Base-by-base conservation (phyloP, 257 asterid species). In the Rauvolfia tetraphylla region DNA sequence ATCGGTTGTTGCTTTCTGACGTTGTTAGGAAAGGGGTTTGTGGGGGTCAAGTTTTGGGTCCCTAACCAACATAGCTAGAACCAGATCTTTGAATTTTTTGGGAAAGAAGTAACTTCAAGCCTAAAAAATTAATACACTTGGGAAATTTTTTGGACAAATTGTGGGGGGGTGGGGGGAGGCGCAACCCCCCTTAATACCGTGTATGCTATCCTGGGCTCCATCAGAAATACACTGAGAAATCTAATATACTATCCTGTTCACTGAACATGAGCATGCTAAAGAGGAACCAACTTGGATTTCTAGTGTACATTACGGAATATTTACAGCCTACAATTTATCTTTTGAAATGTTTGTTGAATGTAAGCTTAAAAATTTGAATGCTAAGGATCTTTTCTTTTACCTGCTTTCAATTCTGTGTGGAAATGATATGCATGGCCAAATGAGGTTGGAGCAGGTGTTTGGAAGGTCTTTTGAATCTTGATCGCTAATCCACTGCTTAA, bases 401-500 rank as follows among this genome's bases (percentile, higher is more conserved):
- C 51, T 67, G 71, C 31, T 66, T 33, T 10, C 17, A 18, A 20
- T 66, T 66, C 48, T 66, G 36, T 66, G 41, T 38, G 46, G 23
- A 31, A 31, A 61, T 61, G 39, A 6, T 9, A 36, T 66, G 51
- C 49, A 36, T 38, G 51, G 51, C 51, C 49, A 66, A 38, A 0
- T 7, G 1, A 66, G 17, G 31, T 36, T 66, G 51, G 51, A 20
- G 12, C 18, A 7, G 71, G 31, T 3, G 20, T 49, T 22, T 22
- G 72, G 51, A 67, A 22, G 51, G 33, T 25, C 72, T 38, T 51
- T 38, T 67, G 72, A 66, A 20, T 66, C 72, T 67, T 67, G 15
- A 66, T 22, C 23, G 22, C 2, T 66, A 66, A 22, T 67, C 48
- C 25, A 67, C 72, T 41, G 29, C 42, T 38, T 66, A 36, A 67